Conservation (phyloP, 352 stramenopile species). For the Phytophthora ohioensis region DNA sequence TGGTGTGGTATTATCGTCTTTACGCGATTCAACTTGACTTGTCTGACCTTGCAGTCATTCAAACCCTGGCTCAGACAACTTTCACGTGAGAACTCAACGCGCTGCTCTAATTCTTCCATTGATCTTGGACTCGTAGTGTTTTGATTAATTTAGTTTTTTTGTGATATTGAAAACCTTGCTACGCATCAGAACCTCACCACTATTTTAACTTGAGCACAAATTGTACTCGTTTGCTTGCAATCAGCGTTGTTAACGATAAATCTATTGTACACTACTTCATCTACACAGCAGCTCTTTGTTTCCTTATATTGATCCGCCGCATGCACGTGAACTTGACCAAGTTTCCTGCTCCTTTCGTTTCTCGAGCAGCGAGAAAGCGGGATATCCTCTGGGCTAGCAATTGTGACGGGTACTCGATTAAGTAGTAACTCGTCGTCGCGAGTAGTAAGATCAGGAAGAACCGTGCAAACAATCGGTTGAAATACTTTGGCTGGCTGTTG, state of each 20-base stretch:
- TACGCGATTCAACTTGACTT: not conserved
- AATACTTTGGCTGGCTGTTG: conserved; percentile 36
- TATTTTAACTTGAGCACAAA: no score
- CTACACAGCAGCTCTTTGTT: conserved; percentile 5
- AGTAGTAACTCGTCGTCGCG: conserved; percentile 42
- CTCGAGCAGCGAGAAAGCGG: conserved; percentile 31
- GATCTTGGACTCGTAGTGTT: no score
- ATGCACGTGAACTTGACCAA: conserved; percentile 27
- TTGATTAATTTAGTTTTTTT: no score
- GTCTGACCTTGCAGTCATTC: not conserved
- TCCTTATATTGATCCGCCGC: conserved; percentile 21
- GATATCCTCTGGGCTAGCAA: conserved; percentile 47
- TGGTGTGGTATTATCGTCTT: not conserved
- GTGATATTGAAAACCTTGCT: no score
- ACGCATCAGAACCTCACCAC: no score
- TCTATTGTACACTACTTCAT: conserved; percentile 9
- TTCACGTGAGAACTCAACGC: no score
- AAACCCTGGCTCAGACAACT: conserved; percentile 6
- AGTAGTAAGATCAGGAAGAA: conserved; percentile 46
- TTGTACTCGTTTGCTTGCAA: no score
- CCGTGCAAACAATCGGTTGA: conserved; percentile 47
- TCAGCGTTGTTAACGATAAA: not conserved
- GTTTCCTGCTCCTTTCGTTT: conserved; percentile 10
- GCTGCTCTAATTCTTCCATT: no score
- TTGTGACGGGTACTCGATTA: conserved; percentile 62